Conservation (phyloP, 2,329 filamentous ascomycete genomes). For the Aspergillus calidoustus region DNA sequence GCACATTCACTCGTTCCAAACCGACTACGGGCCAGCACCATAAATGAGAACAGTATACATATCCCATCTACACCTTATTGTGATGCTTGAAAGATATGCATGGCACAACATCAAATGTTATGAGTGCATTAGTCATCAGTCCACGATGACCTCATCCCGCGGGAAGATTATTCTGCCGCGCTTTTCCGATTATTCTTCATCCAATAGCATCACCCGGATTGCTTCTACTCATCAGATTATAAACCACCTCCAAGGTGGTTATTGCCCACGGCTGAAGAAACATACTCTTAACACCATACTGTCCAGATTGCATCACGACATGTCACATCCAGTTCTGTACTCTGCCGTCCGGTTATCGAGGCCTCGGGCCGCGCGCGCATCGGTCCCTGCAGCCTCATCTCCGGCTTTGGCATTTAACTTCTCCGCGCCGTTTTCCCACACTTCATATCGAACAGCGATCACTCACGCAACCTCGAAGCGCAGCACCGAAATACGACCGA, state of each 20-base stretch:
- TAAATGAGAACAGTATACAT: too few relatives aligned
- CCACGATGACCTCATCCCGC: constrained; percentile 4
- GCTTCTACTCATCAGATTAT: constrained; percentile 31
- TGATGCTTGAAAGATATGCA: not conserved
- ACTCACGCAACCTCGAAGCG: constrained; percentile 6
- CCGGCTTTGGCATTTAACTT: constrained; percentile 30
- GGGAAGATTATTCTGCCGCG: constrained; percentile 32
- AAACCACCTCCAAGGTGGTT: constrained; percentile 13
- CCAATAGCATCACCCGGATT: constrained; percentile 36
- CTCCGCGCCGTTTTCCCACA: constrained; percentile 36
- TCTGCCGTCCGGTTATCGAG: constrained; percentile 32
- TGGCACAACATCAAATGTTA: not conserved
- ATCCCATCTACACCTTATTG: too few relatives aligned
- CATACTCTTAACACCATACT: not conserved
- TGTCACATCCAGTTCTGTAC: constrained; percentile 37
- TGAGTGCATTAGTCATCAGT: not conserved
- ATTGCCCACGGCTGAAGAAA: not conserved
- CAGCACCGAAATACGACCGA: not conserved
- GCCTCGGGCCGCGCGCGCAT: constrained; percentile 11
- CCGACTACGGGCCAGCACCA: too few relatives aligned
- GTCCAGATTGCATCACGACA: constrained; percentile 19
- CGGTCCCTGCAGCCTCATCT: constrained; percentile 29
- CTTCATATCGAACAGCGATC: constrained; percentile 24
- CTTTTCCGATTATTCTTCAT: constrained; percentile 24
- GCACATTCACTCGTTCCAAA: too few relatives aligned